A percentile compares a stretch with the other conserved stretches of the same genome.
These are phyloP conservation scores for Curvularia sp. DNA, from an alignment of 2,329 filamentous ascomycete genomes.

Conservation along the genomic window DNA sequence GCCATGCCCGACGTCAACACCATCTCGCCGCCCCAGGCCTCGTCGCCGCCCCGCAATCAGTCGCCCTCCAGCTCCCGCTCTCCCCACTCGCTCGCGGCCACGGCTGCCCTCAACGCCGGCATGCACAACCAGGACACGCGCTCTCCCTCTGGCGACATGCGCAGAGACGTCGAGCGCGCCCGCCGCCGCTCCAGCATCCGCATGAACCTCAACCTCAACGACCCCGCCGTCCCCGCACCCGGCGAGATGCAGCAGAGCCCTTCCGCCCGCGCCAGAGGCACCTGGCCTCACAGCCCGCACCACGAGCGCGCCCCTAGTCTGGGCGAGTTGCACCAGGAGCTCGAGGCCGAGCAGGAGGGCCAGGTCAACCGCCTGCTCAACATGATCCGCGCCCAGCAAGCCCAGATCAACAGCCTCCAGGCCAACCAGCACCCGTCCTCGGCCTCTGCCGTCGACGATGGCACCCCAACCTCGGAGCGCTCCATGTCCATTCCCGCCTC, in stretches of 20 bases:
- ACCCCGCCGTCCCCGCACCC: conserved; percentile 70
- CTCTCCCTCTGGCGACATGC: conserved; percentile 59
- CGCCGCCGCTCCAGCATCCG: conserved; percentile 72
- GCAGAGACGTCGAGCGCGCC: conserved; percentile 51
- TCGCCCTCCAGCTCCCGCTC: conserved; percentile 56
- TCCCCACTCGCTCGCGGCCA: conserved; percentile 75
- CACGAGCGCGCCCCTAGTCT: conserved; percentile 74
- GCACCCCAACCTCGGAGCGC: conserved; percentile 57
- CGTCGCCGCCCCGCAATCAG: conserved; percentile 38
- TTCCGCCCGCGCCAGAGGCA: conserved; percentile 32
- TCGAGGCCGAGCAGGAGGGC: conserved; percentile 79
- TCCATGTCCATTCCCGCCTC: conserved; percentile 52
- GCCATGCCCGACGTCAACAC: conserved; percentile 63
- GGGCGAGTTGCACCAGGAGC: conserved; percentile 78
- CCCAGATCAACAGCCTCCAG: conserved; percentile 69
- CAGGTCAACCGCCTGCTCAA: conserved; percentile 80
- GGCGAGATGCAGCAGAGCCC: conserved; percentile 69
- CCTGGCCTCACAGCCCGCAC: conserved; percentile 61
- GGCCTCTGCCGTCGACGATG: conserved; percentile 60
- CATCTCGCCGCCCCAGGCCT: conserved; percentile 57
- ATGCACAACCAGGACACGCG: conserved; percentile 68
- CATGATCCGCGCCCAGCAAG: conserved; percentile 78
- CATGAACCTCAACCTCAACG: conserved; percentile 77
- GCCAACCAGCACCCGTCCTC: conserved; percentile 50
- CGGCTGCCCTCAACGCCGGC: conserved; percentile 78